Evolutionary conservation across 371 early-diverging fungal genomes (phyloP).

Genomic region (Mucor circinelloides): DNA sequence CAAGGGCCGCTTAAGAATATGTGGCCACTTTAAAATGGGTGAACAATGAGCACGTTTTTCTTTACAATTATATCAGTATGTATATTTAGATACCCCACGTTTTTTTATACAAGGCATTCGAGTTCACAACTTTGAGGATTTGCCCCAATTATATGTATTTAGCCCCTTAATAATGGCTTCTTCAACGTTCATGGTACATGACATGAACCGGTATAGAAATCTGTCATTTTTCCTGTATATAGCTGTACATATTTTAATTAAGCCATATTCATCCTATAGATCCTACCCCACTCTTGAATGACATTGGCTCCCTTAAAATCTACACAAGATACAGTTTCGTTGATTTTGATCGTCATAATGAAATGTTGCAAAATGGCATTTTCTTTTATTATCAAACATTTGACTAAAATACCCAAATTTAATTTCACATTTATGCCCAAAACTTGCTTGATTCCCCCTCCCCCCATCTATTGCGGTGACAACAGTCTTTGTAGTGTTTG

Average conservation of each 20-base stretch:
- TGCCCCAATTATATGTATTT: conserved; percentile 3
- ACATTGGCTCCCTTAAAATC: conserved; percentile 11
- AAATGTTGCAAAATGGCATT: conserved; percentile 2
- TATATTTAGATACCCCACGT: conserved; percentile 2
- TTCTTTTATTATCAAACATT: neutral
- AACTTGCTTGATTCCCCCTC: neutral
- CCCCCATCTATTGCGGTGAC: neutral
- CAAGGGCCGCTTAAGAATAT: neutral
- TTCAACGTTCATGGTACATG: neutral
- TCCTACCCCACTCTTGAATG: conserved; percentile 1
- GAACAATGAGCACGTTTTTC: conserved; percentile 1
- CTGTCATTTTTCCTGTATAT: conserved; percentile 5
- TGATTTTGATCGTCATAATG: neutral
- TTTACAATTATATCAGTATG: neutral
- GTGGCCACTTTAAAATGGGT: neutral
- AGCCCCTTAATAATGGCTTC: neutral
- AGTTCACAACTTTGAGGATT: neutral
- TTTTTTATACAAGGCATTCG: neutral
- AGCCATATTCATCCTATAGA: neutral
- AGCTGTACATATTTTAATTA: conserved; percentile 18
- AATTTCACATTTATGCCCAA: neutral
- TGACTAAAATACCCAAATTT: conserved; percentile 1
- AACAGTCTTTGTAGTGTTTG: neutral
- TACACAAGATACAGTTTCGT: conserved; percentile 11
- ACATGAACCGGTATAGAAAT: neutral